Percentiles rank a stretch among this genome's conserved stretches.
phyloP scores from a whole-genome alignment of 208 protist species.

The Sergeia podlipaevii region DNA sequence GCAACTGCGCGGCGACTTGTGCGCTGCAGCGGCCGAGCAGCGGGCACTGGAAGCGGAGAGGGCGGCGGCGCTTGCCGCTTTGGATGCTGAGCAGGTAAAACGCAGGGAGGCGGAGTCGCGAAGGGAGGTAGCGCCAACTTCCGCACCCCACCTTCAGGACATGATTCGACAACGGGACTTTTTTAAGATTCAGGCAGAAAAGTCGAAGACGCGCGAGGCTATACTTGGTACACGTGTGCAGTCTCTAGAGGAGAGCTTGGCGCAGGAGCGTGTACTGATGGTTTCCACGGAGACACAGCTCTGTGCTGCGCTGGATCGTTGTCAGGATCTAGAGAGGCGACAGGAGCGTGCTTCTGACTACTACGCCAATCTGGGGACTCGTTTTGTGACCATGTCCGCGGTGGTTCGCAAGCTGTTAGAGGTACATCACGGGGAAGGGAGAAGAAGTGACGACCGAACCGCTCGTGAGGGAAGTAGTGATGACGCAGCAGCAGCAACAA shows the following conservation, averaged over 20 bases:
- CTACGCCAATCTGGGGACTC: conserved; percentile 29
- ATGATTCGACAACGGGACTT: conserved; percentile 54
- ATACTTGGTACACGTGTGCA: conserved; percentile 20
- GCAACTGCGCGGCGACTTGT: conserved; percentile 27
- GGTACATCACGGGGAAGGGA: neutral
- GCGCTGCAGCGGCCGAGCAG: conserved; percentile 14
- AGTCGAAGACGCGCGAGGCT: conserved; percentile 11
- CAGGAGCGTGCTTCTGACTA: conserved; percentile 17
- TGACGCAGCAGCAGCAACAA: conserved; percentile 8
- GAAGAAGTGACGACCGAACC: conserved; percentile 11
- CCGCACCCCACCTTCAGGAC: conserved; percentile 21
- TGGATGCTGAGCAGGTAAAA: conserved; percentile 13
- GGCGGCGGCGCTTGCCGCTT: conserved; percentile 11
- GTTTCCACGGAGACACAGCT: conserved; percentile 33
- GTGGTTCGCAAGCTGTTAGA: conserved; percentile 43
- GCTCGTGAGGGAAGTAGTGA: conserved; percentile 12
- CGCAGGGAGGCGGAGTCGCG: conserved; percentile 26
- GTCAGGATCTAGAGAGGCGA: conserved; percentile 18
- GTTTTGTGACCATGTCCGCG: conserved; percentile 36
- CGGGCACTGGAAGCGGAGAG: conserved; percentile 14
- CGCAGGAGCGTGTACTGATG: conserved; percentile 18
- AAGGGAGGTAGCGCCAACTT: conserved; percentile 10
- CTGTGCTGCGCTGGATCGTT: conserved; percentile 27
- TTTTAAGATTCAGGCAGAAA: conserved; percentile 58
- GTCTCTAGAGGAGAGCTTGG: conserved; percentile 18